These are phyloP conservation scores for Cyberlindnera suaveolens DNA, from an alignment of 805 yeast genomes.

Conservation along the genomic window DNA sequence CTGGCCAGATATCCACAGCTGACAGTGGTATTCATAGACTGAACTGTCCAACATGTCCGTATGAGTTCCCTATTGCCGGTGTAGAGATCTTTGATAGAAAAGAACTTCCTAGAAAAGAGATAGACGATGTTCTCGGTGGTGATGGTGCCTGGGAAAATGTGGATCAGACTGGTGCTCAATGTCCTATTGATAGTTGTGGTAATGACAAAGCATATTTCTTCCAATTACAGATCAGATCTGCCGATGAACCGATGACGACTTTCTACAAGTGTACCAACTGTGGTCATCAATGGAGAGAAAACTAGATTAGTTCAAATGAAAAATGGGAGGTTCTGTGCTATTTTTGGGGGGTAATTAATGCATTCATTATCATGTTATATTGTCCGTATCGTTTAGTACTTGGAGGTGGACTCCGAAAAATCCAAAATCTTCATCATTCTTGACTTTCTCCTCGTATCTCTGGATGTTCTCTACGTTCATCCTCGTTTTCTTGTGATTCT, in stretches of 20 bases:
- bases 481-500: neutral
- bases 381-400: neutral
- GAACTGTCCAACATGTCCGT: constrained; percentile 92
- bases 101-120: constrained; percentile 76
- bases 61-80: constrained; percentile 83
- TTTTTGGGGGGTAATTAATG: neutral
- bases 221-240: constrained; percentile 93
- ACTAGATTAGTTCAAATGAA: constrained; percentile 31
- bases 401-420: neutral
- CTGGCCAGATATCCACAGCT: constrained; percentile 44
- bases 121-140: constrained; percentile 95
- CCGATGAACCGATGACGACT: constrained; percentile 99
- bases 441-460: neutral
- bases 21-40: constrained; percentile 58
- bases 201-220: constrained; percentile 91
- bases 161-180: constrained; percentile 89
- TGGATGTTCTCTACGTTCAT: neutral
- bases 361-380: neutral
- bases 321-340: neutral
- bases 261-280: constrained; percentile 93
- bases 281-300: constrained; percentile 95
- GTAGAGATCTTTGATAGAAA: constrained; percentile 82
- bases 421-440: neutral
- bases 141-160: constrained; percentile 99
- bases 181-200: constrained; percentile 85